Evolutionary conservation across 768 basidiomycete species (phyloP).

Genomic region (Xerocomus brunneocitrinus): DNA sequence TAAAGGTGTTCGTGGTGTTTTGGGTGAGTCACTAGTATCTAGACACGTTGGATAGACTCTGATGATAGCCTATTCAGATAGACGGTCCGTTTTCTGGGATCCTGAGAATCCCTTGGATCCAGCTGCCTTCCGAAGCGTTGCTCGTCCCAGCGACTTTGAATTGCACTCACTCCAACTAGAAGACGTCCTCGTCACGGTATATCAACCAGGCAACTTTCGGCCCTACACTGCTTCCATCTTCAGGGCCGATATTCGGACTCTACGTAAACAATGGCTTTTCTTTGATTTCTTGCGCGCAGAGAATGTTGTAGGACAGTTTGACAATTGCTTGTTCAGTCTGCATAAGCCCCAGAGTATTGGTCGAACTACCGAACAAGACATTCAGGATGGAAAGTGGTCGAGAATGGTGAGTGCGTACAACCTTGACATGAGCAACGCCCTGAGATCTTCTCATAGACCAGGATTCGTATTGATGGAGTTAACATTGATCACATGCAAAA

Average conservation of each 20-base stretch:
- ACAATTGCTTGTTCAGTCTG: conserved; percentile 94
- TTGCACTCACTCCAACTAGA: conserved; percentile 86
- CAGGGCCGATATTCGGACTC: conserved; percentile 76
- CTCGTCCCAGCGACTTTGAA: conserved; percentile 83
- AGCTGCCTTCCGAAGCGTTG: conserved; percentile 69
- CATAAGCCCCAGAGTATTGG: conserved; percentile 97
- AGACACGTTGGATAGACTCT: not conserved
- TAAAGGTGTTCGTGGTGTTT: conserved; percentile 88
- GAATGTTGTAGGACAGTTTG: conserved; percentile 94
- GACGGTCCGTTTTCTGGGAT: conserved; percentile 83
- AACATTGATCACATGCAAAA: conserved; percentile 93
- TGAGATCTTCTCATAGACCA: conserved; percentile 51
- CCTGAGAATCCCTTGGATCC: conserved; percentile 78
- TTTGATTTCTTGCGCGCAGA: conserved; percentile 91
- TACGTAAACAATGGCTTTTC: conserved; percentile 93
- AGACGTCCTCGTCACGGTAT: conserved; percentile 89
- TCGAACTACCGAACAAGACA: conserved; percentile 79
- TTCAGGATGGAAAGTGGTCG: conserved; percentile 79
- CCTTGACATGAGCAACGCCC: not conserved
- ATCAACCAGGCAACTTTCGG: conserved; percentile 89
- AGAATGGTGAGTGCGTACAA: conserved; percentile 64
- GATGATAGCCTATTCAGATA: conserved; percentile 54
- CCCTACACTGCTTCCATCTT: conserved; percentile 93
- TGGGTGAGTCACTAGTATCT: conserved; percentile 51
- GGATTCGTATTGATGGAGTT: conserved; percentile 94